These are phyloP conservation scores for Monosporozyma aerobia DNA, from an alignment of 805 yeast genomes.

Conservation along the genomic window DNA sequence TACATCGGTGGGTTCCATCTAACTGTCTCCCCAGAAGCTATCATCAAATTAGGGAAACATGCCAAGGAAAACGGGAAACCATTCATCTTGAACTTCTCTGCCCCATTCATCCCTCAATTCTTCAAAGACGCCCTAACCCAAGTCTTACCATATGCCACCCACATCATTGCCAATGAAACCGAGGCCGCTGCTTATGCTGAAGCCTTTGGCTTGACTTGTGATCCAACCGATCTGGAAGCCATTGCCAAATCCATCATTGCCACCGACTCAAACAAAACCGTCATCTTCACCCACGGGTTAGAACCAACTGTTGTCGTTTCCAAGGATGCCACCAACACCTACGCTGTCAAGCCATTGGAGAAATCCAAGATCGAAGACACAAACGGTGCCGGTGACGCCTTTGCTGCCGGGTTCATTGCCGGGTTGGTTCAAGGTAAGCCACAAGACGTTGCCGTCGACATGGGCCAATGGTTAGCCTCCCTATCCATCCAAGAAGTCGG, in stretches of 20 bases:
- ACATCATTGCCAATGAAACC: constrained; percentile 88
- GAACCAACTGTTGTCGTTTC: constrained; percentile 79
- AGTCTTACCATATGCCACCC: constrained; percentile 79
- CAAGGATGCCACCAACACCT: constrained; percentile 39
- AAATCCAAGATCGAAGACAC: constrained; percentile 71
- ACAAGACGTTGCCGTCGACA: constrained; percentile 53
- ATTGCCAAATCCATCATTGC: constrained; percentile 65
- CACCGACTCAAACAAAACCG: constrained; percentile 72
- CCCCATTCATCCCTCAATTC: constrained; percentile 93
- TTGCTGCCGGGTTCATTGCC: constrained; percentile 93
- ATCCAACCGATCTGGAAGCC: constrained; percentile 49
- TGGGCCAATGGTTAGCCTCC: constrained; percentile 96
- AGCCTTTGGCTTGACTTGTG: constrained; percentile 53
- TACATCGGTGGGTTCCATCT: constrained; percentile 99
- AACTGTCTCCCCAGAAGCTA: constrained; percentile 95
- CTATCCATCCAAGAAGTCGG: constrained; percentile 88
- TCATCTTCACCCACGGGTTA: constrained; percentile 90
- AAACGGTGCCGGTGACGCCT: constrained; percentile 98
- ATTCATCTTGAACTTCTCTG: constrained; percentile 80
- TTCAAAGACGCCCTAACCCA: constrained; percentile 85
- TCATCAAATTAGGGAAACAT: constrained; percentile 79
- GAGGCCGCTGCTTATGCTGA: constrained; percentile 94
- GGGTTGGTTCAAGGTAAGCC: constrained; percentile 69
- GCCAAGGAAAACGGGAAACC: constrained; percentile 76
- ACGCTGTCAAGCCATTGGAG: constrained; percentile 65